phyloP scores from a whole-genome alignment of 2,329 filamentous ascomycete species.

The Aspergillus pseudotamarii region DNA sequence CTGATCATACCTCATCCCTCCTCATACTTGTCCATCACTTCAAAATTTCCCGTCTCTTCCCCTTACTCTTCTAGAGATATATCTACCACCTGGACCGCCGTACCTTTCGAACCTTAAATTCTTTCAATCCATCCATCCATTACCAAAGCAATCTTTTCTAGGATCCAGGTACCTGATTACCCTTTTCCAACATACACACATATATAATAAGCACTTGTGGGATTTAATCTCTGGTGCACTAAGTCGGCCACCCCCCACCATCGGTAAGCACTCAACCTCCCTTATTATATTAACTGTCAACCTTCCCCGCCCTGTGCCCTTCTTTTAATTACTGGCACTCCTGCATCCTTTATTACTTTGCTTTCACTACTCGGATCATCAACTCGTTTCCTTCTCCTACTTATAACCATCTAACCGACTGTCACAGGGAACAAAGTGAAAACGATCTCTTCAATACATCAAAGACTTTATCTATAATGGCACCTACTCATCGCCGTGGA shows the following conservation, averaged over 20 bases:
- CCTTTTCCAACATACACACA: not conserved
- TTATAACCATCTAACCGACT: not conserved
- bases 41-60: slow-evolving; percentile 13
- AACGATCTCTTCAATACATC: not conserved
- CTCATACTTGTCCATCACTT: slow-evolving; percentile 15
- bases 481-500: slow-evolving; percentile 67
- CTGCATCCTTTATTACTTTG: not conserved
- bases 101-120: slow-evolving; percentile 13
- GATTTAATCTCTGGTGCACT: slow-evolving; percentile 9
- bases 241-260: not conserved
- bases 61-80: slow-evolving; percentile 17
- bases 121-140: slow-evolving; percentile 1
- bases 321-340: not conserved
- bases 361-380: not conserved
- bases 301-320: not conserved
- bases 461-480: slow-evolving; percentile 34
- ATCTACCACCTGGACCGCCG: slow-evolving; percentile 20
- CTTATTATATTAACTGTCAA: slow-evolving; percentile 3
- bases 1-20: slow-evolving; percentile 21
- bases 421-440: slow-evolving; percentile 1
- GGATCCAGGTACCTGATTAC: not conserved
- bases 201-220: slow-evolving; percentile 3
- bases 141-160: not conserved
- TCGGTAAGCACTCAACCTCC: slow-evolving; percentile 9
- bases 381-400: not conserved